Base-by-base conservation (phyloP, 2,329 filamentous ascomycete genomes). In the Thielaviopsis punctulata region DNA sequence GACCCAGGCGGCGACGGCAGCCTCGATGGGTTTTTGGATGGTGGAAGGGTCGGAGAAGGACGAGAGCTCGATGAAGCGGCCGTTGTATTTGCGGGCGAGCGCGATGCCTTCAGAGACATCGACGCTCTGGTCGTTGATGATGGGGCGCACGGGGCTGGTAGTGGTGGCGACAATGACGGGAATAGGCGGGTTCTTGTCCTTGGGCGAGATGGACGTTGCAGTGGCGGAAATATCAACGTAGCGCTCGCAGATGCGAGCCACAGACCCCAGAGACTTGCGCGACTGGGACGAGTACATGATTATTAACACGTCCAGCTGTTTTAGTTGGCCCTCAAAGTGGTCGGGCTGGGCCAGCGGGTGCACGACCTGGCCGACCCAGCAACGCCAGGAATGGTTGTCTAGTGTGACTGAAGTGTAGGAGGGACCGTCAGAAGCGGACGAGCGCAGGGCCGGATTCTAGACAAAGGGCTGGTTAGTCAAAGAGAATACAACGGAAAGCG, bases 331-430 rank as follows among this genome's bases (percentile, higher is more conserved):
- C 13, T 43, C 45, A 48, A 55, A 55, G 53, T 55, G 53, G 25
- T 52, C 49, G 8, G 53, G 53, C 23, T 55, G 53, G 33, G 45
- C 36, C 10, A 55, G 33, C 19, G 53, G 53, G 49, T 55, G 45
- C 13, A 55, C 53, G 12, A 55, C 53, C 33, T 52, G 45, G 39
- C 52, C 53, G 23, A 55, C 53, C 53, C 53, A 55, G 45, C 53
- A 55, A 18, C 49, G 49, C 53, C 53, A 55, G 13, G 36, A 19
- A 21, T 48, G 49, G 25, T 52, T 33, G 22, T 55, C 41, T 15
- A 55, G 27, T 5, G 45, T 47, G 4, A 55, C 49, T 13, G 39
- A 49, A 19, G 53, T 55, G 41, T 55, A 55, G 13, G 53, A 49
- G 6, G 25, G 45, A 9, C 8, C 27, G 7, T 55, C 39, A 23